A percentile compares a stretch with the other conserved stretches of the same genome.
Conservation (phyloP, 2,329 filamentous ascomycete species). For the Exophiala xenobiotica region DNA sequence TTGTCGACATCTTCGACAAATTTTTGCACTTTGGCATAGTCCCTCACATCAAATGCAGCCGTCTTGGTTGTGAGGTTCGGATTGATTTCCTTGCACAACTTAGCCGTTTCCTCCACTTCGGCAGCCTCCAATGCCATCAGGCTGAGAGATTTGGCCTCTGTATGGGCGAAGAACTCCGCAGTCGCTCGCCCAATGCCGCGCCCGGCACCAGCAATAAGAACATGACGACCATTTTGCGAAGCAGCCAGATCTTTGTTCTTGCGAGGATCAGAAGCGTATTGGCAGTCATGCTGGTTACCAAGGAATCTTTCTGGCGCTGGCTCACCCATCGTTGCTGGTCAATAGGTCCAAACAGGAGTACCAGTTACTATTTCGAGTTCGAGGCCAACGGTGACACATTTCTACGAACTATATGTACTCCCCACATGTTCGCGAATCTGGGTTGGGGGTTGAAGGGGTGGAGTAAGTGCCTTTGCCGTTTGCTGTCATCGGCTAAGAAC, state of each 20-base stretch:
- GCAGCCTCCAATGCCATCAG: slow-evolving; percentile 22
- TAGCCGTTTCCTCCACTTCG: slow-evolving; percentile 24
- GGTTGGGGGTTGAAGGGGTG: neutral
- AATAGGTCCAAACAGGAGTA: neutral
- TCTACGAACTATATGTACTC: neutral
- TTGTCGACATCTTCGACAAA: slow-evolving; percentile 37
- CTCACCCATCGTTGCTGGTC: slow-evolving; percentile 3
- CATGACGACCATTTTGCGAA: slow-evolving; percentile 35
- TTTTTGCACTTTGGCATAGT: slow-evolving; percentile 38
- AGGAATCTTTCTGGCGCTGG: slow-evolving; percentile 21
- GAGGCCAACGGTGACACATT: neutral
- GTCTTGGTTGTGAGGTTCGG: slow-evolving; percentile 16
- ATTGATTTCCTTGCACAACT: slow-evolving; percentile 21
- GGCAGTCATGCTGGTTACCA: slow-evolving; percentile 24
- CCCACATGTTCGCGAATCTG: neutral
- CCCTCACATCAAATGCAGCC: slow-evolving; percentile 38
- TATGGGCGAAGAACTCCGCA: slow-evolving; percentile 49
- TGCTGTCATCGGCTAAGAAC: slow-evolving; percentile 9
- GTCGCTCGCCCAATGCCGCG: slow-evolving; percentile 56
- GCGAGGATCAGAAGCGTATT: slow-evolving; percentile 21
- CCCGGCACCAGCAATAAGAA: slow-evolving; percentile 58
- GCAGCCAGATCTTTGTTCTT: slow-evolving; percentile 20
- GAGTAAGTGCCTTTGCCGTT: slow-evolving; percentile 14
- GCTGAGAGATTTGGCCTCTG: slow-evolving; percentile 18
- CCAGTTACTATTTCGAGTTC: neutral